These are phyloP conservation scores for Apophysomyces elegans DNA, from an alignment of 371 early-diverging fungal species.

Conservation along the genomic window DNA sequence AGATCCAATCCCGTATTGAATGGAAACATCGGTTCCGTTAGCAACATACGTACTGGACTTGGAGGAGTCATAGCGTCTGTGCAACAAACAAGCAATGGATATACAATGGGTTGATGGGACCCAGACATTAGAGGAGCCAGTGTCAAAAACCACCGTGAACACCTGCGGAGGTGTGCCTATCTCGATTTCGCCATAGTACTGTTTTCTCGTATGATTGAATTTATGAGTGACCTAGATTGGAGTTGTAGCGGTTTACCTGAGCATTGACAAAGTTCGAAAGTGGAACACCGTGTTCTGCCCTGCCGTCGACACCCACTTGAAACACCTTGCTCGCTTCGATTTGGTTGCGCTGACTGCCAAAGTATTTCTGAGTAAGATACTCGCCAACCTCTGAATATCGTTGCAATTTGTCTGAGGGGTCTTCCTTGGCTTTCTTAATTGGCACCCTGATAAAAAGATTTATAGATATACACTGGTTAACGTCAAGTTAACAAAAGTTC, in stretches of 20 bases:
- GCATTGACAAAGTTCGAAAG: slow-evolving; percentile 95
- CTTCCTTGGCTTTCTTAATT: slow-evolving; percentile 73
- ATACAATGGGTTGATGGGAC: slow-evolving; percentile 94
- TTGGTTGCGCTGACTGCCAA: slow-evolving; percentile 58
- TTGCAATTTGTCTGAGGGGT: slow-evolving; percentile 63
- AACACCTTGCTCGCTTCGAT: slow-evolving; percentile 30
- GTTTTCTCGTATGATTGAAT: not conserved
- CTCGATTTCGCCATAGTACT: slow-evolving; percentile 84
- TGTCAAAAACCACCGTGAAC: slow-evolving; percentile 96
- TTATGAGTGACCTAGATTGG: not conserved
- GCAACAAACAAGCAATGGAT: slow-evolving; percentile 93
- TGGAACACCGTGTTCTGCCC: slow-evolving; percentile 76
- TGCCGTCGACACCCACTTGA: slow-evolving; percentile 55
- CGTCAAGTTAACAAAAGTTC: not conserved
- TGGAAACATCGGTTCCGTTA: slow-evolving; percentile 92
- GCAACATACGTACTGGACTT: slow-evolving; percentile 70
- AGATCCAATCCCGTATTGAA: slow-evolving; percentile 90
- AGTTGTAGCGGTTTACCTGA: slow-evolving; percentile 58
- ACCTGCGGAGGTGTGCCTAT: slow-evolving; percentile 89
- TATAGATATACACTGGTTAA: not conserved
- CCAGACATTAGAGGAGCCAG: slow-evolving; percentile 95
- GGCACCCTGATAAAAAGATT: slow-evolving; percentile 52
- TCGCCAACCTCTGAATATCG: slow-evolving; percentile 67
- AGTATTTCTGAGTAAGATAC: slow-evolving; percentile 79
- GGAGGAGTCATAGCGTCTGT: slow-evolving; percentile 79